Conservation (phyloP, 345 rosid genomes). For the Salix exigua region DNA sequence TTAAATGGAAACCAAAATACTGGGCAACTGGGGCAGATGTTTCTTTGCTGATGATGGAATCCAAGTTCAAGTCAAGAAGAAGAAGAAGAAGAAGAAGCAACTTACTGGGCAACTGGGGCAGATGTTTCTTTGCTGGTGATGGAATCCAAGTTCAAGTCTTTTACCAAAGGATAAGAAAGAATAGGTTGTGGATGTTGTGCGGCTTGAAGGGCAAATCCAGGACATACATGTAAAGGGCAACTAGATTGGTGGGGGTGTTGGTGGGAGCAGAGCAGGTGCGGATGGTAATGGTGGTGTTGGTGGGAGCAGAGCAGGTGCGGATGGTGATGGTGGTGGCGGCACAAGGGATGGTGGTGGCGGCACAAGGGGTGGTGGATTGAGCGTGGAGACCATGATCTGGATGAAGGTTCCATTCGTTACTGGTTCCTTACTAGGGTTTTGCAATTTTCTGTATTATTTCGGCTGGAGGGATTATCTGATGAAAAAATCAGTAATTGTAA, state of each 20-base stretch:
- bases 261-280: neutral
- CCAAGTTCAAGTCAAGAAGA: conserved; percentile 5
- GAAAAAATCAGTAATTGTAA: too few relatives aligned
- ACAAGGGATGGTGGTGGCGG: neutral
- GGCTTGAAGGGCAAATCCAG: conserved; percentile 9
- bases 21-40: neutral
- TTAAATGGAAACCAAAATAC: conserved; percentile 17
- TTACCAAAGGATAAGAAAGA: conserved; percentile 7
- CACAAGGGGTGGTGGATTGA: conserved; percentile 4
- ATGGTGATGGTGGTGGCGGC: neutral
- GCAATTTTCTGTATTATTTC: neutral
- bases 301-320: neutral
- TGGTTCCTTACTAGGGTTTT: neutral
- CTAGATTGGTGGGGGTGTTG: conserved; percentile 13
- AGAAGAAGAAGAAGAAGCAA: neutral
- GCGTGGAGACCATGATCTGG: conserved; percentile 1
- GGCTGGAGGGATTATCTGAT: too few relatives aligned
- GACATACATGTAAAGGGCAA: conserved; percentile 6
- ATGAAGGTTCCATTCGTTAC: conserved; percentile 18
- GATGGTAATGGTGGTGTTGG: conserved; percentile 17
- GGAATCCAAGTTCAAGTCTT: conserved; percentile 2
- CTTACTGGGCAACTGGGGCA: conserved; percentile 20
- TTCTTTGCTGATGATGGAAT: neutral
- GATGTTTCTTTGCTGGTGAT: neutral
- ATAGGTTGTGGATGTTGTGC: neutral